Evolutionary conservation across 768 basidiomycete genomes (phyloP), one percentile per base, ranked within the genome.

Genomic region (Lactarius tabidus): DNA sequence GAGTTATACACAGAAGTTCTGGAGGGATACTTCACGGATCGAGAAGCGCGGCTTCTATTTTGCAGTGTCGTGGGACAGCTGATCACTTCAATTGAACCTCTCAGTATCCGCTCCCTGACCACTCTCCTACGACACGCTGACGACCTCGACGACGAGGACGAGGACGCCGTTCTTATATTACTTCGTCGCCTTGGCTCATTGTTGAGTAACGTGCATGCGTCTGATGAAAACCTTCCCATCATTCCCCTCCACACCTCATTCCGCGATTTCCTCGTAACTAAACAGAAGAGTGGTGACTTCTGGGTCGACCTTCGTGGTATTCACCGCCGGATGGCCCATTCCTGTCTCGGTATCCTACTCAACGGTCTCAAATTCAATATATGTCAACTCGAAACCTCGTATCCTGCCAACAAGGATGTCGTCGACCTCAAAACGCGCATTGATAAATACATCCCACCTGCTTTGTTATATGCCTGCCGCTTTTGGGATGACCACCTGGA

Each of bases 401-500:
- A 33, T 33, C 26, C 26, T n/a, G 39, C 33, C 31, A 60, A 60
- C 31, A 23, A 20, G 12, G 36, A 41, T 17, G 41, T 59, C 18
- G 2, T n/a, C 9, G 57, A 60, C 20, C 59, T 60, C 12, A 20
- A n/a, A 28, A 33, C 9, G n/a, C 43, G 29, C 31, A 3, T 28
- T 20, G 28, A 48, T 29, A 14, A 45, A 23, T 14, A 26, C 31
- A 35, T 60, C n/a, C 5, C 35, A 33, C 35, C 15, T 17, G 14
- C 18, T 1, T 45, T 36, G 41, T 41, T 17, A 5, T 38, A 28
- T n/a, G 45, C 43, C 5, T 60, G 59, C 31, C 28, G 26, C n/a
- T 52, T 60, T 45, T 60, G 59, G 59, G 59, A 60, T 0, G 31
- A 51, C 10, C 59, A 60, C 17, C 23, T 52, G 26, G 20, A 48